A percentile compares a stretch with the other conserved stretches of the same genome.
phyloP scores from a whole-genome alignment of 768 basidiomycete species.

The Rhizopogon rudus region DNA sequence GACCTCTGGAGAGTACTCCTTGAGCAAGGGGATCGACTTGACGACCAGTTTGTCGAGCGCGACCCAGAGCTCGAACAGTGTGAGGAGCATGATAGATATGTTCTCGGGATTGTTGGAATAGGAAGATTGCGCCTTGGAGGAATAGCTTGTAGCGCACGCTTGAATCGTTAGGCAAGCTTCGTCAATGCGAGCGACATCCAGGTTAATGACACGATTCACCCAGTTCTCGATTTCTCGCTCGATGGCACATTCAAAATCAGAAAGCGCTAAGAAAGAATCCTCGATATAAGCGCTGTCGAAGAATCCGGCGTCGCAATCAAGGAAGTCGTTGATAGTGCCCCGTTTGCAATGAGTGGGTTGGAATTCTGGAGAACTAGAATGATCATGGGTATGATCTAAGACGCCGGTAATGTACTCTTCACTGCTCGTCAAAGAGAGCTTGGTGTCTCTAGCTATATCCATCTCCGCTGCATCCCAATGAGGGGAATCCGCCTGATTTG shows the following conservation, averaged over 20 bases:
- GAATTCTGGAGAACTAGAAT: conserved; percentile 6
- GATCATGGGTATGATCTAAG: conserved; percentile 1
- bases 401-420: conserved; percentile 20
- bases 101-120: conserved; percentile 33
- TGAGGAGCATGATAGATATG: conserved; percentile 37
- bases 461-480: conserved; percentile 21
- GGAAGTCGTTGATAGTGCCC: conserved; percentile 13
- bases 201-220: conserved; percentile 15
- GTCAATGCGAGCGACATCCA: conserved; percentile 10
- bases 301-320: conserved; percentile 9
- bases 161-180: conserved; percentile 23
- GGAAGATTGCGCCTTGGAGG: conserved; percentile 13
- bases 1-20: conserved; percentile 42
- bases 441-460: conserved; percentile 25
- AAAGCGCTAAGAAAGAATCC: conserved; percentile 18
- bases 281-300: conserved; percentile 8
- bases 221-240: conserved; percentile 27
- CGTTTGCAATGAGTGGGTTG: conserved; percentile 2
- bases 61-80: conserved; percentile 43
- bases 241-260: conserved; percentile 34
- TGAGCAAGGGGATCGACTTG: conserved; percentile 31
- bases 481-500: conserved; percentile 16
- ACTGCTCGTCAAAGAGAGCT: conserved; percentile 27
- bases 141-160: conserved; percentile 22
- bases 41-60: conserved; percentile 36